Conservation (phyloP, 164 flowering plant species). For the Tinospora cordifolia region DNA sequence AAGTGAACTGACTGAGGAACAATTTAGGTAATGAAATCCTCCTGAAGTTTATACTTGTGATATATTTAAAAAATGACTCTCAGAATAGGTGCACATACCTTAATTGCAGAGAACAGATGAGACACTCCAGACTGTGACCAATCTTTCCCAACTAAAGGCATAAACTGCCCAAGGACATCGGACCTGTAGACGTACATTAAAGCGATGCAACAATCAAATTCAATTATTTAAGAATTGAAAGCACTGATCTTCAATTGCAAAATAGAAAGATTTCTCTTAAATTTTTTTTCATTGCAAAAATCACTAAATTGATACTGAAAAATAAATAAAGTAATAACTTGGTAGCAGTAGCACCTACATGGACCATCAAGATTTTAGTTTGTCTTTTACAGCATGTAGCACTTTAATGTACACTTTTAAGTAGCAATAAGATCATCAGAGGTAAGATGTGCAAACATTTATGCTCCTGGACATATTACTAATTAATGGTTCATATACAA, state of each 20-base stretch:
- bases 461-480: neutral
- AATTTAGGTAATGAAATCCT: neutral
- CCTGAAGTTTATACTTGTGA: neutral
- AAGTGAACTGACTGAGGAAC: neutral
- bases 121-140: constrained; percentile 98
- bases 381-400: neutral
- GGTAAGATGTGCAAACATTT: neutral
- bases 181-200: constrained; percentile 43
- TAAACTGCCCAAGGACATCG: constrained; percentile 95
- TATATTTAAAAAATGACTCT: neutral
- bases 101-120: constrained; percentile 80
- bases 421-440: neutral
- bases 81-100: constrained; percentile 34
- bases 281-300: neutral
- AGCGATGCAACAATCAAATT: neutral
- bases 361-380: neutral
- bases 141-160: constrained; percentile 97
- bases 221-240: neutral
- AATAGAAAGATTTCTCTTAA: neutral
- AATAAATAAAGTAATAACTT: neutral
- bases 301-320: neutral
- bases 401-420: neutral
- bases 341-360: neutral
- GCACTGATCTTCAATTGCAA: neutral
- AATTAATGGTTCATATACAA: neutral